Base-by-base conservation (phyloP, 495 filamentous ascomycete species). In the Trichoderma reesei region DNA sequence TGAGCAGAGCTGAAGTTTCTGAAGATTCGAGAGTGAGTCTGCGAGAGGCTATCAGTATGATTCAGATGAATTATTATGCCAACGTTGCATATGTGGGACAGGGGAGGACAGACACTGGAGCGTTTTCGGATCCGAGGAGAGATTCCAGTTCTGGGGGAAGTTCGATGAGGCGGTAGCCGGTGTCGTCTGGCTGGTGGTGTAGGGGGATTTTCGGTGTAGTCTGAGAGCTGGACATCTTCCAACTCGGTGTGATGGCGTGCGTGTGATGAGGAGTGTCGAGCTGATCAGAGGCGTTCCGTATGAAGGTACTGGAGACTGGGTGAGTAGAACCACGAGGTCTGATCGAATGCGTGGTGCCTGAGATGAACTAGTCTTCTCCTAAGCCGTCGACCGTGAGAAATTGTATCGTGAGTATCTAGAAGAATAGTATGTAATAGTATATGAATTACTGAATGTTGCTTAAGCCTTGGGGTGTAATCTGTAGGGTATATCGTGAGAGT, bases 131-230 rank as follows among this genome's bases (percentile, higher is more conserved):
- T 54, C 86, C 79, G 11, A 96, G 74, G 7, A 90, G 74, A 13
- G 84, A 79, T 10, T 90, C 79, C 9, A 96, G 74, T 31, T 91
- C 88, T 8, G 87, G 79, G 3, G 91, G 86, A 1, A 97, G 83
- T 72, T 96, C 92, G n/a, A 96, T 76, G 11, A 96, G 78, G 37
- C 87, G 85, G 72, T 91, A 88, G 5, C 83, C 82, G 62, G 84
- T 76, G 66, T 85, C 82, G 44, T 81, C 76, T 13, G 81, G 79
- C 39, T 78, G 76, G 67, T 90, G 79, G n/a, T 79, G 80, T 64
- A 94, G 85, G 2, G 83, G 78, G 66, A 90, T 85, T 51, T 81
- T 83, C 10, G 68, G 71, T n/a, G 83, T 76, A 4, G 77, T 69
- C 75, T 87, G 86, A 26, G 51, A 14, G 34, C 82, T 85, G 11